Base-by-base conservation (phyloP, 1,139 yeast species). In the Pichia terricola region DNA sequence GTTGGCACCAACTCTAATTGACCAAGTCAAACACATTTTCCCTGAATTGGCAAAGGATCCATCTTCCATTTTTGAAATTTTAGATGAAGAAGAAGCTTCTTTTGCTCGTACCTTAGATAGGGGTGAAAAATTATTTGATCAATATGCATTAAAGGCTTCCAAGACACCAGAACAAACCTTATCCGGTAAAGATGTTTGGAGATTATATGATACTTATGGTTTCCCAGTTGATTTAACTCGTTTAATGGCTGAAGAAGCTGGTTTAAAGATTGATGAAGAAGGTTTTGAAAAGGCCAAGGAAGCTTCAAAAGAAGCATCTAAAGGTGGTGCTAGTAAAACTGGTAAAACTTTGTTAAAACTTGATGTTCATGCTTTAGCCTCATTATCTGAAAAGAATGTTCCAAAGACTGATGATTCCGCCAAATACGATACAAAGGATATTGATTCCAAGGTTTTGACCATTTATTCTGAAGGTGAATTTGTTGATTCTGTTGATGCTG, bases 171-270 rank as follows among this genome's bases (percentile, higher is more conserved):
- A 75, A 51, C 89, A 81, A 64, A 77, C 83, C 37, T 74, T 91
- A 50, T 77, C 86, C 42, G 99, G 99, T 62, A 81, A 77, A 59
- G 96, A 91, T 61, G 98, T 91, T 37, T 91, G 99, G 99, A 79
- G 99, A 68, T 73, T 91, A 58, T 94, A 94, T 58, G 99, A 91
- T 59, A 94, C 99, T n/a, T 91, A 89, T 61, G 99, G 99, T 46
- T 91, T 91, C 84, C 99, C 99, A 37, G 96, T 88, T 44, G 99
- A 91, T 67, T 77, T 91, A 64, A 94, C 98, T 36, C 79, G 95
- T 63, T 76, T 91, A 62, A 94, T 91, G 98, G 98, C 98, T 39
- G 97, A 89, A 67, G 99, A 91, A 68, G 87, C 94, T 46, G 95
- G 94, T n/a, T 75, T 91, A 56, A 81, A 80, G 57, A 89, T 91